Percentiles rank a stretch among this genome's conserved stretches.
phyloP scores from a whole-genome alignment of 2,329 filamentous ascomycete species.

The Diaporthe sp. region DNA sequence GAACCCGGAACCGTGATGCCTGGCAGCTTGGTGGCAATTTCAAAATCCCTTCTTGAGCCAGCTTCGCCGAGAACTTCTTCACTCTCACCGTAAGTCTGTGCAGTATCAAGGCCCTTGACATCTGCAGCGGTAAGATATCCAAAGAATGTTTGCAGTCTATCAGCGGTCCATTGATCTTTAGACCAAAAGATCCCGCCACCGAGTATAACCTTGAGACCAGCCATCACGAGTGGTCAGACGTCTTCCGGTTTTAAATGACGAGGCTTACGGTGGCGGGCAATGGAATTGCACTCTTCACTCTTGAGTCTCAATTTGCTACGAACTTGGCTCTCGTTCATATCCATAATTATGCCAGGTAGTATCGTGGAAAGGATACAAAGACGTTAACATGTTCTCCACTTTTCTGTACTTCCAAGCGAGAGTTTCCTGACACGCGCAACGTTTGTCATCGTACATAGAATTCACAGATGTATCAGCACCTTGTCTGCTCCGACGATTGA shows the following conservation, averaged over 20 bases:
- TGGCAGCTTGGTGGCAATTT: conserved; percentile 16
- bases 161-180: conserved; percentile 11
- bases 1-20: conserved; percentile 8
- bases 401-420: neutral
- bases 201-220: conserved; percentile 14
- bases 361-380: neutral
- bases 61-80: conserved; percentile 4
- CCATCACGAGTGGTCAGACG: neutral
- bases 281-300: neutral
- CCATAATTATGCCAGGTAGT: too few relatives aligned
- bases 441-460: neutral
- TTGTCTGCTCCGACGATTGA: neutral
- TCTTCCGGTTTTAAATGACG: neutral
- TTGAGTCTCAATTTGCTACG: neutral
- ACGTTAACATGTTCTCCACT: neutral
- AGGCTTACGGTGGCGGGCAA: neutral
- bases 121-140: neutral
- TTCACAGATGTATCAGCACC: neutral
- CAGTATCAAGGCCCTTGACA: conserved; percentile 6
- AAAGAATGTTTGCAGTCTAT: neutral
- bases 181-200: conserved; percentile 10
- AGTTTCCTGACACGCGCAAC: conserved; percentile 14
- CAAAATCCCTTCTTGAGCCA: neutral
- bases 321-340: neutral
- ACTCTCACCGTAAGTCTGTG: neutral